Base-by-base conservation (phyloP, 1,284 basidiomycete species). In the Wolfiporia cocos region DNA sequence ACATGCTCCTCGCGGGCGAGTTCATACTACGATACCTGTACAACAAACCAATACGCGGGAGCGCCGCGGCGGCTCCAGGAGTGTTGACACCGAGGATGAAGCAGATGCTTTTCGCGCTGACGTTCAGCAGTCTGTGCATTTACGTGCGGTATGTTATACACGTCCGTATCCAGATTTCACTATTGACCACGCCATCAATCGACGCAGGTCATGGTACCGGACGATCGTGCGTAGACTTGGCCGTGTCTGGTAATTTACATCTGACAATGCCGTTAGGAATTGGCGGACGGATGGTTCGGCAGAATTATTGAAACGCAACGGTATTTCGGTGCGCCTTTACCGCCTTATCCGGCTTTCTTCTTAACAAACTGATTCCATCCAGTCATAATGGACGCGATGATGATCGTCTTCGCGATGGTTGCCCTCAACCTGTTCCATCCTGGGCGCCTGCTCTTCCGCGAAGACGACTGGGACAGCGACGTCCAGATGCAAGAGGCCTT, bases 281-380 rank as follows among this genome's bases (percentile, higher is more conserved):
- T 81, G 0, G 50, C 66, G 3, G 66, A 71, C 45, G 78, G 78
- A 0, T 81, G 75, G 73, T 53, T 52, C 18, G 78, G 78, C 2
- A 59, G 58, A 5, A 67, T 81, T 44, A 77, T 78, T 49, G 51
- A 56, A 2, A 78, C 76, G 2, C 60, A 81, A 52, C 52, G 69
- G 12, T 73, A 73, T 52, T 80, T 82, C 63, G 73, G 74, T 77
- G 47, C 29, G 52, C 38, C 19, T 7, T n/a, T n/a, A n/a, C n/a
- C n/a, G n/a, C n/a, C n/a, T n/a, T n/a, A n/a, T n/a, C n/a, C n/a
- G n/a, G n/a, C n/a, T n/a, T n/a, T n/a, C n/a, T n/a, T n/a, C n/a
- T n/a, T n/a, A n/a, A n/a, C n/a, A n/a, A n/a, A n/a, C n/a, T n/a
- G n/a, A n/a, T n/a, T n/a, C n/a, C n/a, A n/a, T n/a, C n/a, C n/a